phyloP scores from a whole-genome alignment of 768 basidiomycete species.

The Steccherinum ochraceum region DNA sequence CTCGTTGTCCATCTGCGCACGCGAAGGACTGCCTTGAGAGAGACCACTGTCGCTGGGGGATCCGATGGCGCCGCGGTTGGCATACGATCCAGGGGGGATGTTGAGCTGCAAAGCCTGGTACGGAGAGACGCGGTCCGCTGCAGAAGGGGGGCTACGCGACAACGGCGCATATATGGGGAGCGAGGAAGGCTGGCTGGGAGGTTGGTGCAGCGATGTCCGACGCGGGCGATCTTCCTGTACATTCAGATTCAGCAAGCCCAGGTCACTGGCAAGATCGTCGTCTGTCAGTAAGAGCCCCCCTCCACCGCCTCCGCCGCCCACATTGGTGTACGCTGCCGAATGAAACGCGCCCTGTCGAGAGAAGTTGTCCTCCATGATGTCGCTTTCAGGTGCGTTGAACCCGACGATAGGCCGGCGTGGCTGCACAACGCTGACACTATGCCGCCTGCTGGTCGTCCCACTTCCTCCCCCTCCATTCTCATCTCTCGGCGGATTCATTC shows the following conservation, averaged over 20 bases:
- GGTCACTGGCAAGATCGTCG: constrained; percentile 72
- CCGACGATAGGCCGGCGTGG: constrained; percentile 63
- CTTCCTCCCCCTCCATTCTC: constrained; percentile 62
- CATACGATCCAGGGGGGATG: constrained; percentile 41
- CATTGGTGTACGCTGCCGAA: constrained; percentile 22
- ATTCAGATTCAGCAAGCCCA: constrained; percentile 57
- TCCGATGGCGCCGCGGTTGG: constrained; percentile 43
- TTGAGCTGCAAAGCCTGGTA: constrained; percentile 60
- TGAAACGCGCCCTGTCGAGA: constrained; percentile 28
- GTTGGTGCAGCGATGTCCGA: constrained; percentile 39
- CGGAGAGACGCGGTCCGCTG: constrained; percentile 44
- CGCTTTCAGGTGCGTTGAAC: constrained; percentile 53
- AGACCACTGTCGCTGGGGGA: constrained; percentile 61
- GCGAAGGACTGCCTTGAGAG: constrained; percentile 44
- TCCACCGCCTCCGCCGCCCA: constrained; percentile 33
- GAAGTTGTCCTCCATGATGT: constrained; percentile 40
- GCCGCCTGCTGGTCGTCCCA: constrained; percentile 76
- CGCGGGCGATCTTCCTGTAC: constrained; percentile 34
- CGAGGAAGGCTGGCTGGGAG: constrained; percentile 66
- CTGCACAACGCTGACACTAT: constrained; percentile 80
- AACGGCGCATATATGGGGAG: constrained; percentile 70
- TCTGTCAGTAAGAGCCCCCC: constrained; percentile 67
- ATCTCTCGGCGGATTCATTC: constrained; percentile 57
- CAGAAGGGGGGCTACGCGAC: constrained; percentile 56
- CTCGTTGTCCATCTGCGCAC: constrained; percentile 40